phyloP scores from a whole-genome alignment of 371 early-diverging fungal species.

The Haplosporangium sp. region DNA sequence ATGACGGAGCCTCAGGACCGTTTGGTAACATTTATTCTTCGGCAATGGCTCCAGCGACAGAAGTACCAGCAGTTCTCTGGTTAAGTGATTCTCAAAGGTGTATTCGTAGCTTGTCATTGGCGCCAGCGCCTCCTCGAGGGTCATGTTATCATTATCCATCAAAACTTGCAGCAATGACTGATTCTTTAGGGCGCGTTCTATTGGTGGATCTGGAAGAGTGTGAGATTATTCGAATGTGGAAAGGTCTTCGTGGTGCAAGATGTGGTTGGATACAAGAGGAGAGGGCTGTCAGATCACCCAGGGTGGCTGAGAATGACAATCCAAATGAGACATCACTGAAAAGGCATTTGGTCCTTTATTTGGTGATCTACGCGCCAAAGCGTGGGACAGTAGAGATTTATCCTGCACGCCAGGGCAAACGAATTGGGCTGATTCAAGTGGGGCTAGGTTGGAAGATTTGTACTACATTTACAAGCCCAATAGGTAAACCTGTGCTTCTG shows the following conservation, averaged over 20 bases:
- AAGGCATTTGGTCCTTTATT: constrained; percentile 58
- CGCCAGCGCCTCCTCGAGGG: constrained; percentile 61
- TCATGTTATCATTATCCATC: constrained; percentile 56
- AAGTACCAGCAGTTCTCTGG: constrained; percentile 61
- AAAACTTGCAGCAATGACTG: constrained; percentile 70
- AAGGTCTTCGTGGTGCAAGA: constrained; percentile 73
- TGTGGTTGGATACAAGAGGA: constrained; percentile 71
- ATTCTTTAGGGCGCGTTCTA: constrained; percentile 73
- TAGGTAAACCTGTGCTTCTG: constrained; percentile 60
- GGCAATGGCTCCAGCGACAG: constrained; percentile 68
- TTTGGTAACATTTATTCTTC: constrained; percentile 44
- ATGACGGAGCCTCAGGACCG: constrained; percentile 40
- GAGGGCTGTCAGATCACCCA: constrained; percentile 10
- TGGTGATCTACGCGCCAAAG: constrained; percentile 71
- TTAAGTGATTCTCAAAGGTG: constrained; percentile 61
- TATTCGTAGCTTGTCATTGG: constrained; percentile 62
- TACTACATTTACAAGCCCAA: constrained; percentile 51
- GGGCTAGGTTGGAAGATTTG: constrained; percentile 68
- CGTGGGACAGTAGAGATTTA: constrained; percentile 69
- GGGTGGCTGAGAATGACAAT: background rate
- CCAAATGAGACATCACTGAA: constrained; percentile 23
- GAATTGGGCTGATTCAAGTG: constrained; percentile 68
- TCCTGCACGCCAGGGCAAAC: constrained; percentile 71
- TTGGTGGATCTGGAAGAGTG: constrained; percentile 68
- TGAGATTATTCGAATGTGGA: constrained; percentile 76